These are phyloP conservation scores for Carpinus fangiana DNA, from an alignment of 306 rosid species.

Conservation along the genomic window DNA sequence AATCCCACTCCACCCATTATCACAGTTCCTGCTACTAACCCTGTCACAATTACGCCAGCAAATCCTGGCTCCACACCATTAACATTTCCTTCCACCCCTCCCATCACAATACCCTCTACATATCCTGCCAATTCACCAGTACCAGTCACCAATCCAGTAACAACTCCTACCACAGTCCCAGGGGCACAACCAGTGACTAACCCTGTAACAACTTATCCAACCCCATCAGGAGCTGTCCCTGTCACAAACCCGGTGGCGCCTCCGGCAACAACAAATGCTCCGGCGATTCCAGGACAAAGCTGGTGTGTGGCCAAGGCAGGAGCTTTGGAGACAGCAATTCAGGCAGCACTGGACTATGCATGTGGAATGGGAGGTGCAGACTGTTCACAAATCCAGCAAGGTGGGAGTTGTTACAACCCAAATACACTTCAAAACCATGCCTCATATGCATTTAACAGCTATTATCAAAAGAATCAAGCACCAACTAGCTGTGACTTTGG, in stretches of 20 bases:
- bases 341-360: slow-evolving; percentile 83
- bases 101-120: slow-evolving; percentile 51
- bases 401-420: slow-evolving; percentile 80
- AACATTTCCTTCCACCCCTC: slow-evolving; percentile 66
- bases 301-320: slow-evolving; percentile 94
- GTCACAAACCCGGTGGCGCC: slow-evolving; percentile 56
- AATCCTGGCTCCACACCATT: slow-evolving; percentile 50
- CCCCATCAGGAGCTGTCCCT: slow-evolving; percentile 62
- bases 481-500: slow-evolving; percentile 91
- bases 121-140: slow-evolving; percentile 51
- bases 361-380: slow-evolving; percentile 65
- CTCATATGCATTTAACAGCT: slow-evolving; percentile 81
- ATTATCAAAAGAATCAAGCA: slow-evolving; percentile 77
- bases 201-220: slow-evolving; percentile 71
- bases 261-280: slow-evolving; percentile 55
- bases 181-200: slow-evolving; percentile 56
- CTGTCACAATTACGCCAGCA: slow-evolving; percentile 53
- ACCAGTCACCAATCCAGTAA: slow-evolving; percentile 51
- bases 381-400: slow-evolving; percentile 82
- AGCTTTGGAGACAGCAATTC: slow-evolving; percentile 55
- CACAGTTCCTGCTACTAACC: slow-evolving; percentile 75
- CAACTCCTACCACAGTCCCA: slow-evolving; percentile 50
- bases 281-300: slow-evolving; percentile 54
- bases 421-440: slow-evolving; percentile 77
- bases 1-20: slow-evolving; percentile 57